phyloP scores from a whole-genome alignment of 352 stramenopile genomes.

The Pythium myriotylum region DNA sequence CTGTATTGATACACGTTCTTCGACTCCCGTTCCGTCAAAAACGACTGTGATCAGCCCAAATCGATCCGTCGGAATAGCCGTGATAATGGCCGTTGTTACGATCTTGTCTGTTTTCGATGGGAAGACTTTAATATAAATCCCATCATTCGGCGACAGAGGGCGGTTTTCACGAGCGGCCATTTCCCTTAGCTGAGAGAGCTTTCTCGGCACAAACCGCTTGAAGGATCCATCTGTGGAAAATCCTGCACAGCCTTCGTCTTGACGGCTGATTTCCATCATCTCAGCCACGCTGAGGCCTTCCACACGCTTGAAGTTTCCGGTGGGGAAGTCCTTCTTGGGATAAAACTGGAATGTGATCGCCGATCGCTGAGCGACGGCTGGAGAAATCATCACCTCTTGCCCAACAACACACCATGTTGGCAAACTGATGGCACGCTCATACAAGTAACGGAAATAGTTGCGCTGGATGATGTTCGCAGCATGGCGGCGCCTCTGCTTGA shows the following conservation, averaged over 20 bases:
- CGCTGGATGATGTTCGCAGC: constrained; percentile 65
- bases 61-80: constrained; percentile 48
- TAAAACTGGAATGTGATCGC: constrained; percentile 83
- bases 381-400: constrained; percentile 63
- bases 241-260: constrained; percentile 70
- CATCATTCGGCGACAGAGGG: constrained; percentile 36
- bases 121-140: constrained; percentile 67
- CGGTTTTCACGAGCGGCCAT: constrained; percentile 32
- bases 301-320: constrained; percentile 64
- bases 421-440: constrained; percentile 52
- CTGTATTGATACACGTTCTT: constrained; percentile 49
- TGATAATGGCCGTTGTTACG: constrained; percentile 60
- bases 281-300: constrained; percentile 32
- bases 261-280: constrained; percentile 62
- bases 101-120: constrained; percentile 49
- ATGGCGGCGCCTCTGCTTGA: constrained; percentile 33
- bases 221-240: constrained; percentile 75
- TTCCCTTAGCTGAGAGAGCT: constrained; percentile 69
- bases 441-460: constrained; percentile 78
- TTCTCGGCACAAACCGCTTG: constrained; percentile 75
- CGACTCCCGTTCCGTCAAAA: constrained; percentile 54
- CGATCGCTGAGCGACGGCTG: constrained; percentile 61
- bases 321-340: constrained; percentile 65
- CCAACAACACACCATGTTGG: constrained; percentile 65
- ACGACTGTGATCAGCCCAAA: constrained; percentile 65